Conservation (phyloP, 169 alveolate species). For the Eimeria brunetti region DNA sequence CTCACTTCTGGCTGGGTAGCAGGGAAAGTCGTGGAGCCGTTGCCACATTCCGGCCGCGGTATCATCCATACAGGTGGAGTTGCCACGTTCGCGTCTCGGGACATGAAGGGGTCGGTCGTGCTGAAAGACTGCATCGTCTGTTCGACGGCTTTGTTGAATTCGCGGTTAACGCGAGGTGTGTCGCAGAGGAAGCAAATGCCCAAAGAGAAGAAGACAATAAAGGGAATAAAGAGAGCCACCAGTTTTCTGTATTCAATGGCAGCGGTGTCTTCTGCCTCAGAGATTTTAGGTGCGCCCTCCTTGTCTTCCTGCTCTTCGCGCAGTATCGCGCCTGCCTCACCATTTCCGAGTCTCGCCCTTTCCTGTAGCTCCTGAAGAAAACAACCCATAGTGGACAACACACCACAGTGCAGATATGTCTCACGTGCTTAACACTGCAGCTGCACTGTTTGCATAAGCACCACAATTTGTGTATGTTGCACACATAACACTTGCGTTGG, state of each 20-base stretch:
- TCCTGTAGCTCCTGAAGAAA: slow-evolving; percentile 38
- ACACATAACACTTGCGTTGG: slow-evolving; percentile 42
- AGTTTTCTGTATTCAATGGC: slow-evolving; percentile 52
- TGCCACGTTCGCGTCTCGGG: slow-evolving; percentile 23
- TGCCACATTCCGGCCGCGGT: slow-evolving; percentile 33
- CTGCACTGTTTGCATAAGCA: background rate
- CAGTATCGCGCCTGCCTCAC: background rate
- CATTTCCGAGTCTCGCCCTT: slow-evolving; percentile 9
- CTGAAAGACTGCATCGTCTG: slow-evolving; percentile 49
- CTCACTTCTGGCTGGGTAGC: slow-evolving; percentile 48
- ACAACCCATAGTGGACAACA: background rate
- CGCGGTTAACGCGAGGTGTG: slow-evolving; percentile 65
- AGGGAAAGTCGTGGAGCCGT: slow-evolving; percentile 7
- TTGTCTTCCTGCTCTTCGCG: background rate
- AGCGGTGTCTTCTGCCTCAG: slow-evolving; percentile 44
- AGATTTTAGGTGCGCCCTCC: background rate
- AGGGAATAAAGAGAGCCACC: slow-evolving; percentile 5
- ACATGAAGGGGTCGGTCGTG: slow-evolving; percentile 59
- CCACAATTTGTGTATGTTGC: background rate
- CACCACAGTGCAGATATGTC: background rate
- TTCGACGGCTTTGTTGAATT: slow-evolving; percentile 19
- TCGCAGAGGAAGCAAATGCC: slow-evolving; percentile 63
- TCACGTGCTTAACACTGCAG: background rate
- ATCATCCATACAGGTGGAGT: slow-evolving; percentile 64
- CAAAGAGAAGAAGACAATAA: slow-evolving; percentile 34